These are phyloP conservation scores for Castanea crenata DNA, from an alignment of 306 rosid species.

Conservation along the genomic window DNA sequence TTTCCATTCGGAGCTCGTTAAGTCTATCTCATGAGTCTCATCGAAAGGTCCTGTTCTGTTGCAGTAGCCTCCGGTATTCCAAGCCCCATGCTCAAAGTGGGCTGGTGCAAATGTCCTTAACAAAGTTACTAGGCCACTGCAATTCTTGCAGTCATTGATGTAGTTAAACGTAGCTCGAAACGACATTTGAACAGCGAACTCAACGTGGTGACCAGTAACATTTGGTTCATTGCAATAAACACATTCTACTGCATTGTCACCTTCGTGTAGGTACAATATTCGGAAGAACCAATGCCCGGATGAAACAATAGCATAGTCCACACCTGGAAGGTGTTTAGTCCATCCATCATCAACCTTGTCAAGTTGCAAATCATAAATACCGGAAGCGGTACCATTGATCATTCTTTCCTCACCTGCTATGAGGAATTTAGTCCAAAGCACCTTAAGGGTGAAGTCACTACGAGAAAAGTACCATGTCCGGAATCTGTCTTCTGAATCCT, in stretches of 20 bases:
- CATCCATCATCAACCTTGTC: constrained; percentile 60
- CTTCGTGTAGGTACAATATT: constrained; percentile 46
- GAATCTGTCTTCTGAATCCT: constrained; percentile 71
- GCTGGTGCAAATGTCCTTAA: constrained; percentile 87
- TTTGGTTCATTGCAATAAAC: constrained; percentile 60
- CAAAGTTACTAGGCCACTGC: constrained; percentile 39
- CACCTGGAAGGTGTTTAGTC: constrained; percentile 41
- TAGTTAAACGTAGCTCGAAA: constrained; percentile 46
- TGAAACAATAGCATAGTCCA: constrained; percentile 71
- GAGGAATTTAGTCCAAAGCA: constrained; percentile 72
- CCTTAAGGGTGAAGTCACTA: constrained; percentile 56
- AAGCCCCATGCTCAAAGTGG: constrained; percentile 69
- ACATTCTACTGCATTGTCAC: constrained; percentile 41
- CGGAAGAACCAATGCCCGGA: constrained; percentile 86
- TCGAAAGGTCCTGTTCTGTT: constrained; percentile 56
- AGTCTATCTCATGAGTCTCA: constrained; percentile 27
- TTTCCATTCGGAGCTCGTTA: constrained; percentile 45
- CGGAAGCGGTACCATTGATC: constrained; percentile 57
- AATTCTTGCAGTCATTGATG: constrained; percentile 42
- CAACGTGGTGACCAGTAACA: constrained; percentile 27
- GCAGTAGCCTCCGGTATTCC: constrained; percentile 85
- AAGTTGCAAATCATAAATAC: constrained; percentile 54
- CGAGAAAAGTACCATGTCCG: constrained; percentile 65
- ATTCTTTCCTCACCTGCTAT: constrained; percentile 62
- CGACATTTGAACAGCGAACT: constrained; percentile 46